Conservation (phyloP, 148 eudicot genomes). For the Spergularia marina region DNA sequence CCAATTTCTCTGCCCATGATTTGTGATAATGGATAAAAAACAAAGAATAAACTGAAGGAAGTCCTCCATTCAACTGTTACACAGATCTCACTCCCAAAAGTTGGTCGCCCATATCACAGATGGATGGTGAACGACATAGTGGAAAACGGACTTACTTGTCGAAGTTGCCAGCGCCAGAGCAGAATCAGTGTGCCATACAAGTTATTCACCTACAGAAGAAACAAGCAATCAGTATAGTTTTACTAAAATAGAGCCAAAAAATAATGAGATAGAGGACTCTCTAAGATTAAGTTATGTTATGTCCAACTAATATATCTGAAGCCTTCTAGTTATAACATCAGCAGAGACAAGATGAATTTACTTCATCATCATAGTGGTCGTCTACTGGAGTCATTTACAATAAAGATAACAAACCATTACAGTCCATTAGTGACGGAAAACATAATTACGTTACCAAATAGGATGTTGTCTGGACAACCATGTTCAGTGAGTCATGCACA, state of each 20-base stretch:
- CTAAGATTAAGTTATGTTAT: neutral
- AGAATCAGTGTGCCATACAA: neutral
- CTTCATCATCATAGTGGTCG: neutral
- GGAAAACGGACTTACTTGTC: conserved; percentile 11
- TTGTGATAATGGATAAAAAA: neutral
- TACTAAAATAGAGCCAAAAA: neutral
- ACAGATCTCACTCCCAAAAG: neutral
- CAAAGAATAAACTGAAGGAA: neutral
- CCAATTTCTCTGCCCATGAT: neutral
- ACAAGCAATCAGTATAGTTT: neutral
- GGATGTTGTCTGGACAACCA: neutral
- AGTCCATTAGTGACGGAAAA: neutral
- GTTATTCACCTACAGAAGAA: conserved; percentile 20
- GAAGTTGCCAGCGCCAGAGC: neutral
- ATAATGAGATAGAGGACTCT: neutral
- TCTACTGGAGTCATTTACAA: neutral
- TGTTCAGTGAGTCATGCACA: neutral
- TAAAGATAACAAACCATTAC: conserved; percentile 5
- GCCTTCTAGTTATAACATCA: neutral
- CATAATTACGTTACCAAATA: neutral
- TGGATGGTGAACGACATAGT: neutral
- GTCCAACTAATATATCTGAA: neutral
- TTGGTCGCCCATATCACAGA: neutral
- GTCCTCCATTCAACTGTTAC: neutral
- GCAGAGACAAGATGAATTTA: neutral